Conservation (phyloP, 257 asterid genomes). For the Solanum ossicruentum region DNA sequence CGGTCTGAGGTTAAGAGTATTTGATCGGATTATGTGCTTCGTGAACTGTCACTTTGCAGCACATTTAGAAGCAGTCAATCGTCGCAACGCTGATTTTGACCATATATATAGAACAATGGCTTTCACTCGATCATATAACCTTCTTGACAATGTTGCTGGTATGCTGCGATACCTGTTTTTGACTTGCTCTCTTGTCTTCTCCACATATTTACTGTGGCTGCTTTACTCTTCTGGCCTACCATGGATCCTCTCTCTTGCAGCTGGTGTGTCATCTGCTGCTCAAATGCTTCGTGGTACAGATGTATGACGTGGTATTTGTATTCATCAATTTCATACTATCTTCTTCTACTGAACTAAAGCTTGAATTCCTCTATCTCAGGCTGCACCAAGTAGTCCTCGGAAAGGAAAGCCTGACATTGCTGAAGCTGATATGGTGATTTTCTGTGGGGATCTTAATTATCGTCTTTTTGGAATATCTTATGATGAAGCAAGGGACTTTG, state of each 20-base stretch:
- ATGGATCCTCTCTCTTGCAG: conserved; percentile 72
- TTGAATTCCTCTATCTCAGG: conserved; percentile 15
- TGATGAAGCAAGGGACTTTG: conserved; percentile 95
- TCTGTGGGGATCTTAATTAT: conserved; percentile 84
- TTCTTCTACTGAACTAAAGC: neutral
- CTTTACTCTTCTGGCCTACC: conserved; percentile 73
- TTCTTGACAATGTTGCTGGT: conserved; percentile 65
- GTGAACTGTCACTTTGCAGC: conserved; percentile 93
- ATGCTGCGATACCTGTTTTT: conserved; percentile 61
- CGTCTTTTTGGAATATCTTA: conserved; percentile 94
- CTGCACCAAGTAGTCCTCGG: conserved; percentile 30
- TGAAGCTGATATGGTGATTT: conserved; percentile 82
- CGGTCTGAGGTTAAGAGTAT: conserved; percentile 87
- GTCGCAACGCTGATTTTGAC: conserved; percentile 82
- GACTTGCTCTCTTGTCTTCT: conserved; percentile 66
- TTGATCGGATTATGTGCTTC: conserved; percentile 77
- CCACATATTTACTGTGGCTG: conserved; percentile 58
- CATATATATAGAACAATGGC: conserved; percentile 81
- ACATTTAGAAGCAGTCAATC: conserved; percentile 91
- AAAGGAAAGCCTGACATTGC: conserved; percentile 84
- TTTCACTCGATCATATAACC: conserved; percentile 56
- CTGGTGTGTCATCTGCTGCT: conserved; percentile 81
- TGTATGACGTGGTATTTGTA: conserved; percentile 23
- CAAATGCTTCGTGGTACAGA: conserved; percentile 65
- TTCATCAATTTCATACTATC: neutral